Evolutionary conservation across 345 rosid species (phyloP), one percentile per base, ranked within the genome.

Genomic region (Salix exigua): DNA sequence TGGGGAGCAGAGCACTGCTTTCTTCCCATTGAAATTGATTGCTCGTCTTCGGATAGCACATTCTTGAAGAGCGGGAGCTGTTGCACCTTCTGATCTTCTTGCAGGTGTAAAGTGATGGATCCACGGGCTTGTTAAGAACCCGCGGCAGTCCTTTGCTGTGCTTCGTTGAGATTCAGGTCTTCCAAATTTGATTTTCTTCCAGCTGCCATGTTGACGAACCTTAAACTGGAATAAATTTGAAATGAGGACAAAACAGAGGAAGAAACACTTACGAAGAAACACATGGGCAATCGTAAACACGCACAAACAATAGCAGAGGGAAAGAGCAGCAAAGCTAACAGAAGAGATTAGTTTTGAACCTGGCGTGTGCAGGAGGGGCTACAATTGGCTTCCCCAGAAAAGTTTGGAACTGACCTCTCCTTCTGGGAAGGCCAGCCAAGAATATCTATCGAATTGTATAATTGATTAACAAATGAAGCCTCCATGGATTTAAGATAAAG

Each of bases 401-500:
- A 62, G 30, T 73, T 85, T 23, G 53, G 74, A 60, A 71, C 80
- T 38, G 84, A 69, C 50, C 79, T 79, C 46, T 75, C 82, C 23
- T 86, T 85, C n/a, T 73, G 81, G 17, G 70, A 69, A 74, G 35
- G 77, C 82, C 85, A 73, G 48, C 86, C 85, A 25, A 82, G 85
- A n/a, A 62, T 75, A 70, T 86, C 82, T 64, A 84, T 63, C 19
- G 96, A 88, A 72, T 74, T 84, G 68, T 93, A 87, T 16, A 93
- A 75, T 78, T 93, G 97, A 69, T 90, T 71, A 25, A 93, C 89
- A 77, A 95, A 95, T n/a, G 98, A 85, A 48, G 97, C 86, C 85
- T 95, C 99, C 90, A 95, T 89, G 18, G 97, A 93, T 79, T 95
- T 87, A 71, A 95, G 94, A 80, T 89, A 95, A 77, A 88, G 81